Evolutionary conservation across 2,329 filamentous ascomycete genomes (phyloP), one percentile per base, ranked within the genome.

Genomic region (Beauveria brongniartii): DNA sequence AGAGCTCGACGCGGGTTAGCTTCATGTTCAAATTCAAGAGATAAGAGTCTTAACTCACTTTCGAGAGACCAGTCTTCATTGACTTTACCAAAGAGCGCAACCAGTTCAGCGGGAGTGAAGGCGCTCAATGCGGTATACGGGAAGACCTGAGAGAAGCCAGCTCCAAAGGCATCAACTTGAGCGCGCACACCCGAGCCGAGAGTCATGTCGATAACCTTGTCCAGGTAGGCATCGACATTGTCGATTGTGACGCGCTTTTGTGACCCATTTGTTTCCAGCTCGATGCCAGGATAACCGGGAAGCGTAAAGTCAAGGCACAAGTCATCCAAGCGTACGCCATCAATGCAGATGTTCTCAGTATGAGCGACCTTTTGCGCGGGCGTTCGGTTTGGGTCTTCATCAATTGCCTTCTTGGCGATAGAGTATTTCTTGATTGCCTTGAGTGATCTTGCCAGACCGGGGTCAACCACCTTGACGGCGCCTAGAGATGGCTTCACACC

Each of bases 61-160:
- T 97, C 93, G 65, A 99, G 87, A 24, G 91, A 91, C 94, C 94
- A 99, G 72, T 99, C 94, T 71, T 99, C 94, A 8, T 97, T 90
- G 5, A 91, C 87, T 62, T 89, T 86, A 20, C 94, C 94, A 76
- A 97, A 99, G 28, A 99, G 82, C 78, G 92, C 93, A 46, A 97
- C 93, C 34, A 99, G 81, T 73, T 99, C 95, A 67, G 91, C 91
- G 0, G 95, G 92, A 0, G 94, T 99, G 70, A 99, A 99, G 0
- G 94, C 91, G 65, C 88, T 91, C 53, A 99, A 77, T 8, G 95
- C 91, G 4, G 91, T 89, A 75, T 96, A 99, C 0, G 93, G 91
- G 79, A 99, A 99, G 0, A 99, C 95, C 66, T 95, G 89, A 0
- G 92, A 95, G 73, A 99, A 99, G 0, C 94, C 94, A 18, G 82